Evolutionary conservation across 306 rosid genomes (phyloP).

Genomic region (Phaseolus lunatus): DNA sequence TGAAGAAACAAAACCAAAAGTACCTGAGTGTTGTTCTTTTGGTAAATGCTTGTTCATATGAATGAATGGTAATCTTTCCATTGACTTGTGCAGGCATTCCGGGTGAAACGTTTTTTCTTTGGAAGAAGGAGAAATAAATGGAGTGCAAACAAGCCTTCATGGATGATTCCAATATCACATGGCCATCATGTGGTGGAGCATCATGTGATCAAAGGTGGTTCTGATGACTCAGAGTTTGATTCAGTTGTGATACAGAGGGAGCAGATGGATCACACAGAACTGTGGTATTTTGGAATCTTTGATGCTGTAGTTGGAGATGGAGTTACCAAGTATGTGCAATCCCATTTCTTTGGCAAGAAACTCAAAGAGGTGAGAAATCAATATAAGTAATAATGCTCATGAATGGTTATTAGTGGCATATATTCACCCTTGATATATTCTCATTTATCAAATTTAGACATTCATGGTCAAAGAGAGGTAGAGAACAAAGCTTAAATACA

Average conservation of each 20-base stretch:
- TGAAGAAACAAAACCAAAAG: neutral
- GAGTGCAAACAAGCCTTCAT: slow-evolving; percentile 53
- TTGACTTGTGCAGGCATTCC: slow-evolving; percentile 48
- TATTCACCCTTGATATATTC: neutral
- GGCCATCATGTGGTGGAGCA: slow-evolving; percentile 64
- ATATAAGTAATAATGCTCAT: neutral
- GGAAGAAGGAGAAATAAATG: slow-evolving; percentile 48
- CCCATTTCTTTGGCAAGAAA: slow-evolving; percentile 70
- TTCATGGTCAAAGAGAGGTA: neutral
- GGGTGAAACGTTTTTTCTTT: slow-evolving; percentile 52
- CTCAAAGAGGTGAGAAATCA: slow-evolving; percentile 61
- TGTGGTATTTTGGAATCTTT: slow-evolving; percentile 86
- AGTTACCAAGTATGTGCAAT: slow-evolving; percentile 68
- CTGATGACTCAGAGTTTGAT: slow-evolving; percentile 53
- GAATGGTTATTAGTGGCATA: neutral
- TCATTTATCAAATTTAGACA: neutral
- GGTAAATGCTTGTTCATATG: neutral
- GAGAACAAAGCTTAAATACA: neutral
- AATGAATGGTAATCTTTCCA: neutral
- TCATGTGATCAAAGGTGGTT: slow-evolving; percentile 26
- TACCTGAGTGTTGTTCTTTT: neutral
- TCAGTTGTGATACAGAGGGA: slow-evolving; percentile 76
- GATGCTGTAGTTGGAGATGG: slow-evolving; percentile 67
- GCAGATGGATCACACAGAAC: slow-evolving; percentile 58
- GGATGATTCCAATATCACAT: slow-evolving; percentile 87